Base-by-base conservation (phyloP, 2,329 filamentous ascomycete genomes). In the Exophiala sideris region DNA sequence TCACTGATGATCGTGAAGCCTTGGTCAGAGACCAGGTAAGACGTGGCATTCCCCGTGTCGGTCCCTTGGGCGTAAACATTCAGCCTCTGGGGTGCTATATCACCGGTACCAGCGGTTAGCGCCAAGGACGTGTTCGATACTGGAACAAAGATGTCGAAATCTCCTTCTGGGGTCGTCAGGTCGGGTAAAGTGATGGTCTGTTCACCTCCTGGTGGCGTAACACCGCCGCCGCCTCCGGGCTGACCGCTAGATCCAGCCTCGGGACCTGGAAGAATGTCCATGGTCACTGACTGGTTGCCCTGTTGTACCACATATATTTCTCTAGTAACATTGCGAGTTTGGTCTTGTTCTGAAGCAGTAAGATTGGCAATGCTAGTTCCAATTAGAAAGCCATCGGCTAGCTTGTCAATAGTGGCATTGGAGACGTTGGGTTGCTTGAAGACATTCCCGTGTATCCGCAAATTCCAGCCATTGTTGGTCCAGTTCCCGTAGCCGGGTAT, bases 231-330 rank as follows among this genome's bases (percentile, higher is more conserved):
- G 14, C 78, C 79, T 36, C 74, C 76, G 14, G 71, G 61, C 61
- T 76, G 67, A 50, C 76, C 71, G 61, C 73, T 73, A 1, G 78
- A 75, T 33, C 82, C 84, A 41, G 82, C 79, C 54, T 73, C 78
- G 1, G 77, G 74, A 10, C 83, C 76, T 1, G 84, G 81, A 50
- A 80, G 75, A 11, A 90, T 79, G 57, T 82, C 73, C 60, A 89
- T 79, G 1, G 81, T 79, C 16, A 89, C 84, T 59, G 82, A 82
- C 40, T 79, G 73, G 60, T 87, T 71, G 38, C 70, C 74, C 69
- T 91, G 87, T 67, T 90, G 87, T 3, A 91, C 79, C n/a, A 91
- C 79, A 62, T 85, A 90, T 48, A 91, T 89, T 46, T 80, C 80
- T 6, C 80, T 77, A 1, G 88, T 91, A 51, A 91, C 65, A 64